Evolutionary conservation across 2,329 filamentous ascomycete genomes (phyloP).

Genomic region (Akanthomyces uredinophilus): DNA sequence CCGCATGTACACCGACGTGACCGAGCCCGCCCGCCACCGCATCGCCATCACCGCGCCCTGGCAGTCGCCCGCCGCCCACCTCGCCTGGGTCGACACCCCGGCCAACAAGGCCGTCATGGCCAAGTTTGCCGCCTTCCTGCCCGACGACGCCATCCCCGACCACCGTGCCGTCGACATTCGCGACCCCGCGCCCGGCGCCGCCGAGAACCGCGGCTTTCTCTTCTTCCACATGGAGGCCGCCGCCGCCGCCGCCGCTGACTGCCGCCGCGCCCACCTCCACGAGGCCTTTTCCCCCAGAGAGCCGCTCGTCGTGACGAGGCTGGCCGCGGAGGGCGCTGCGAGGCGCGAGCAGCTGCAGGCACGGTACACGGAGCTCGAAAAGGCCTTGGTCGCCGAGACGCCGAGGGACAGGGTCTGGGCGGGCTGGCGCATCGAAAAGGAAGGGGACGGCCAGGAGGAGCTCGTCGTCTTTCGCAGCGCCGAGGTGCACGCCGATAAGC

Average conservation of each 20-base stretch:
- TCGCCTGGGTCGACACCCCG: constrained; percentile 37
- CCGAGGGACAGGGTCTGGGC: constrained; percentile 30
- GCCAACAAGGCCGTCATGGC: constrained; percentile 35
- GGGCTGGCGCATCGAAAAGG: constrained; percentile 39
- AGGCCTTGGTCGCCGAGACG: constrained; percentile 25
- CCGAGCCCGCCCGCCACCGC: constrained; percentile 27
- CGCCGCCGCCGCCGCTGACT: constrained; percentile 17
- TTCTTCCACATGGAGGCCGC: constrained; percentile 36
- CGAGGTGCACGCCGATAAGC: constrained; percentile 30
- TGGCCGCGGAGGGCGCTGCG: constrained; percentile 27
- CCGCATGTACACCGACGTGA: constrained; percentile 30
- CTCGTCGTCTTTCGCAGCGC: constrained; percentile 37
- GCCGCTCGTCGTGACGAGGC: constrained; percentile 31
- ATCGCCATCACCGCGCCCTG: constrained; percentile 43
- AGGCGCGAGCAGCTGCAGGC: constrained; percentile 28
- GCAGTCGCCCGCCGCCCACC: constrained; percentile 37
- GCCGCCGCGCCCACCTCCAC: constrained; percentile 21
- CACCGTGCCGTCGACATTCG: constrained; percentile 29
- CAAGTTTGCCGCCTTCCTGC: constrained; percentile 29
- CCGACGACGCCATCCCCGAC: constrained; percentile 9
- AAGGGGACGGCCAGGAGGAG: constrained; percentile 28
- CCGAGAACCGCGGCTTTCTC: constrained; percentile 27
- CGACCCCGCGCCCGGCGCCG: constrained; percentile 24
- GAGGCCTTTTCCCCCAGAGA: constrained; percentile 22
- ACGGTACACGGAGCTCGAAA: constrained; percentile 30